phyloP scores from a whole-genome alignment of 257 asterid species.

The Solanum medicagineum region DNA sequence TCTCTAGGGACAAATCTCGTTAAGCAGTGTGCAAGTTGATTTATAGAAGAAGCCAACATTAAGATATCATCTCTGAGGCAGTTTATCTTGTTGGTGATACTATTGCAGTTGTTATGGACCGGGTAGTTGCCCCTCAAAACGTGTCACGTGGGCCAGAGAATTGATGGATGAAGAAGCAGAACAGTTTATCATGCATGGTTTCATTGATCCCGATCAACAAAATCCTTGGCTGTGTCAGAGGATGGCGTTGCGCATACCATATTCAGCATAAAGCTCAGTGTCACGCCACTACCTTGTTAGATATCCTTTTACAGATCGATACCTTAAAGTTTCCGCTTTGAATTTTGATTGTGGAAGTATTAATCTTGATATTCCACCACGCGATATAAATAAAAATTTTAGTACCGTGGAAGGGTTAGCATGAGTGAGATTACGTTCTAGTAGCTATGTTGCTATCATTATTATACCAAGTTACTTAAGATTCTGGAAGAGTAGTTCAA shows the following conservation, averaged over 20 bases:
- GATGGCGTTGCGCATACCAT: constrained; percentile 66
- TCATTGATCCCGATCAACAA: constrained; percentile 66
- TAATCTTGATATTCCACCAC: not conserved
- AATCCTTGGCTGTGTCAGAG: constrained; percentile 69
- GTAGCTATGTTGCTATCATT: not conserved
- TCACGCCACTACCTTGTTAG: not conserved
- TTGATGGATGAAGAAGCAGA: constrained; percentile 76
- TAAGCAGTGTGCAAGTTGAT: not conserved
- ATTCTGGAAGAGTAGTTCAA: not conserved
- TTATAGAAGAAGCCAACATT: not conserved
- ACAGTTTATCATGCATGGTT: constrained; percentile 53
- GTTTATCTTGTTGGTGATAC: not conserved
- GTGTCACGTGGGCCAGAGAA: constrained; percentile 86
- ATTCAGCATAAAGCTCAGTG: constrained; percentile 34
- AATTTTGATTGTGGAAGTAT: not conserved
- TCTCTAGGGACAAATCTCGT: not conserved
- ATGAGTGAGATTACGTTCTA: not conserved
- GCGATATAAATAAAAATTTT: not conserved
- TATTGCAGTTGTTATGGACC: constrained; percentile 70
- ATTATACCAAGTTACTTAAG: not conserved
- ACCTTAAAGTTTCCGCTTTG: not conserved
- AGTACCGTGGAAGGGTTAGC: not conserved
- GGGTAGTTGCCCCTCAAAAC: constrained; percentile 69
- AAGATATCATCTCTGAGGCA: not conserved
- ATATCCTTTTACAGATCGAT: not conserved